A percentile compares a stretch with the other conserved stretches of the same genome.
Evolutionary conservation across 2,329 filamentous ascomycete genomes (phyloP).

Genomic region (Neonectria ditissima): DNA sequence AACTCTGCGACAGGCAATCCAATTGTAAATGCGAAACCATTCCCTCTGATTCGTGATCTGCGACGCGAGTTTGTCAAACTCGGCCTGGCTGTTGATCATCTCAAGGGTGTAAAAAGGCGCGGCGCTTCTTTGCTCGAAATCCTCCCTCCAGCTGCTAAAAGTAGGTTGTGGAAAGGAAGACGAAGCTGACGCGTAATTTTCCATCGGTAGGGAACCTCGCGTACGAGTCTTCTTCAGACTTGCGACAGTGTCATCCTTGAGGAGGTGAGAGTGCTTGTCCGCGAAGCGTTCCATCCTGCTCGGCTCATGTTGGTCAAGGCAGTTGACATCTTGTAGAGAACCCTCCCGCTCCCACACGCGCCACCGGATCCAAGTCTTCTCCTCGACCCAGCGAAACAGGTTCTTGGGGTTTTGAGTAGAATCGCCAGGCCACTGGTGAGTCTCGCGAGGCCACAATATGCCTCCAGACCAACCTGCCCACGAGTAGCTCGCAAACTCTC

Average conservation of each 20-base stretch:
- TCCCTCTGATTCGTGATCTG: background rate
- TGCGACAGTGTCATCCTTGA: background rate
- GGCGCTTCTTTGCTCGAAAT: background rate
- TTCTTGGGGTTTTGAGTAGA: background rate
- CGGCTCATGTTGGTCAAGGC: background rate
- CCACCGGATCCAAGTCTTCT: conserved; percentile 19
- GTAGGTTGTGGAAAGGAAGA: background rate
- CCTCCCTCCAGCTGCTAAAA: background rate
- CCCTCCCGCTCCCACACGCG: conserved; percentile 11
- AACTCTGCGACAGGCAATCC: background rate
- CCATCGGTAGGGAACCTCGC: background rate
- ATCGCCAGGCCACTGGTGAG: background rate
- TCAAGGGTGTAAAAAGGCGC: conserved; percentile 10
- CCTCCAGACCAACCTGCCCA: conserved; percentile 31
- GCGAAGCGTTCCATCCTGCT: conserved; percentile 5
- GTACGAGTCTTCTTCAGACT: background rate
- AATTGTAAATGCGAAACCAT: background rate
- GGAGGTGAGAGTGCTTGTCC: conserved; percentile 1
- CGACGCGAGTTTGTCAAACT: conserved; percentile 14
- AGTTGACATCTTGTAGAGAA: background rate
- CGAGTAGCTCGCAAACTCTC: conserved; percentile 32
- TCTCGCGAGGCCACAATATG: conserved; percentile 18
- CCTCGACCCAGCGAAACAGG: conserved; percentile 18
- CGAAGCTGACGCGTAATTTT: background rate
- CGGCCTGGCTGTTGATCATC: conserved; percentile 18